phyloP scores from a whole-genome alignment of 2,329 filamentous ascomycete species.

The Teratosphaeriaceae sp. region DNA sequence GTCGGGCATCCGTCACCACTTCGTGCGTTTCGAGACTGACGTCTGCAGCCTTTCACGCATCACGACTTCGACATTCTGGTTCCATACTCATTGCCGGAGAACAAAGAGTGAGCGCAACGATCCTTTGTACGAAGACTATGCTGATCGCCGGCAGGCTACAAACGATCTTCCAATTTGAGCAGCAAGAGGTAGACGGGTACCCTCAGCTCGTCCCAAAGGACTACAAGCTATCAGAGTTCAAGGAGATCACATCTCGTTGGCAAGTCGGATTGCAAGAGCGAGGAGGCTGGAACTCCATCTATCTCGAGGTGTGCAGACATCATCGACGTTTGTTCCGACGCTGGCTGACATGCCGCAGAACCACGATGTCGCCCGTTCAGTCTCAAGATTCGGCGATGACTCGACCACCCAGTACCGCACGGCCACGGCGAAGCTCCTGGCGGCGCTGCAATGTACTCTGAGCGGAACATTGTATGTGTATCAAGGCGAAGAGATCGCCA shows the following conservation, averaged over 20 bases:
- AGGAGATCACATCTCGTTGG: conserved; percentile 13
- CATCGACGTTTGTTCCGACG: neutral
- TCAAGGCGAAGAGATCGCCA: conserved; percentile 63
- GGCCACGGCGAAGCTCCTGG: conserved; percentile 53
- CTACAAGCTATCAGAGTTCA: conserved; percentile 17
- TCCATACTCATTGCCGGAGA: neutral
- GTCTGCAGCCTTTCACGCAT: conserved; percentile 16
- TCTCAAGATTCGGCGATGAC: conserved; percentile 47
- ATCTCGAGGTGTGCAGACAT: conserved; percentile 35
- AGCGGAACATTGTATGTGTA: conserved; percentile 62
- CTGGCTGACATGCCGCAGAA: conserved; percentile 41
- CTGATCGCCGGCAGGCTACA: no score
- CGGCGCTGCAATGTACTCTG: conserved; percentile 51
- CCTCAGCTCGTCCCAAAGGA: conserved; percentile 1
- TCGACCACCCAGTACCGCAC: conserved; percentile 40
- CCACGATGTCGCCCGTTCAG: conserved; percentile 53
- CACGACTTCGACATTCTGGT: conserved; percentile 9
- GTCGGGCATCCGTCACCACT: conserved; percentile 68
- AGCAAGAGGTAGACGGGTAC: conserved; percentile 1
- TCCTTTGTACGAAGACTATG: no score
- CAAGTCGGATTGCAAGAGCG: conserved; percentile 46
- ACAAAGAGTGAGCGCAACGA: no score
- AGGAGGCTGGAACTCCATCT: conserved; percentile 57
- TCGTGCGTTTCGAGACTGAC: conserved; percentile 40
- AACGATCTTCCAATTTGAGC: conserved; percentile 4